Evolutionary conservation across 2,329 filamentous ascomycete genomes (phyloP), one percentile per base, ranked within the genome.

Genomic region (Colletotrichum falcatum): DNA sequence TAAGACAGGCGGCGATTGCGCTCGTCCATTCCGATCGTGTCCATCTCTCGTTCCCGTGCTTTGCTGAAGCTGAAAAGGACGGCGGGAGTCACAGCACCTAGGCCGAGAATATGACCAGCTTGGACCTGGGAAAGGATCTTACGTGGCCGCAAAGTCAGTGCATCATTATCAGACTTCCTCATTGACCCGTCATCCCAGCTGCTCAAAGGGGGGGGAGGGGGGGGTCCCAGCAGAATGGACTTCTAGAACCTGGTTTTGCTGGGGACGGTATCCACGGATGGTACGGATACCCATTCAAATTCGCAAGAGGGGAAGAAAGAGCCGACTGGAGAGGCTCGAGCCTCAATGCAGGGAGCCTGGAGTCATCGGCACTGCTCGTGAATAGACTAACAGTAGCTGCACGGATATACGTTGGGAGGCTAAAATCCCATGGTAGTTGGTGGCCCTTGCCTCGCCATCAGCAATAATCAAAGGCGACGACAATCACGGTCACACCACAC

Each of bases 311-410:
- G 20, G n/a, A 35, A 8, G 26, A 39, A 56, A 42, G 33, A 20
- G 49, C 16, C 16, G 42, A 53, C 35, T 30, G 46, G 37, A 59
- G 37, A 59, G 23, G 65, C 68, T 71, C 68, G 58, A 67, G 64
- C 68, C 68, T 71, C 53, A 56, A 56, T 46, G 64, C 68, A 63
- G 59, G 68, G 67, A 67, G 67, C 46, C 35, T 23, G 30, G 48
- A 62, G 56, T 35, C 30, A 46, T 44, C 42, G 64, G 51, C 30
- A 58, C 58, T 35, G 44, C 49, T 56, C 30, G 67, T 62, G 68
- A 59, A 68, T 37, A 48, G 42, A 54, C 64, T 62, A 67, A 67
- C 58, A 66, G 26, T 46, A 65, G 49, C 44, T 53, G 67, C 67
- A 70, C 67, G 67, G 67, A 62, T 70, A 53, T 42, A 42, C 63